phyloP scores from a whole-genome alignment of 2,329 filamentous ascomycete species.

The Colletotrichum gloeosporioides region DNA sequence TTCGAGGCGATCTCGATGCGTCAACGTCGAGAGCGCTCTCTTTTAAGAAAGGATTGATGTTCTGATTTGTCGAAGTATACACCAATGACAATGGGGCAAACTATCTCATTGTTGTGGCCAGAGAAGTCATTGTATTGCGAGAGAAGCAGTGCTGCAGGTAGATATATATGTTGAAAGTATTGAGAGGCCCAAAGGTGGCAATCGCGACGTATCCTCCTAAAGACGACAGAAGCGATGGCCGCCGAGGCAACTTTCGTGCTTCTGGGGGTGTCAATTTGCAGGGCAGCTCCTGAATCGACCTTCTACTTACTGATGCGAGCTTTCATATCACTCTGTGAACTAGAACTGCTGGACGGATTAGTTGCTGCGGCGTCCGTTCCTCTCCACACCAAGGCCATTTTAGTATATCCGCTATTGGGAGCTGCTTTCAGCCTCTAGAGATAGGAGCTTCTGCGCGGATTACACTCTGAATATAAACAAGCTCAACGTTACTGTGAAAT shows the following conservation, averaged over 20 bases:
- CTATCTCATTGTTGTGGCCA: not conserved
- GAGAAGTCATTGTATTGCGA: not conserved
- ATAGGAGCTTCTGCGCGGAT: not conserved
- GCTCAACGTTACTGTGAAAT: not conserved
- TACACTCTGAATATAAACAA: not conserved
- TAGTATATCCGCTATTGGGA: not conserved
- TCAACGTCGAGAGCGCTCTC: not conserved
- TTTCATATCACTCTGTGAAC: not conserved
- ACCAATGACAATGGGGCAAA: not conserved
- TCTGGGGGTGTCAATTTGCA: not conserved
- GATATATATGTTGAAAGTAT: not conserved
- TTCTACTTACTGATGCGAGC: not conserved
- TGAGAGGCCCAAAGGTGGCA: accelerated
- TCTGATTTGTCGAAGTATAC: not conserved
- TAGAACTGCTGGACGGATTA: not conserved
- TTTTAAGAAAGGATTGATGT: not conserved
- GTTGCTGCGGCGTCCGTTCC: accelerated
- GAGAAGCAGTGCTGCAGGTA: not conserved
- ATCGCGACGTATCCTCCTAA: not conserved
- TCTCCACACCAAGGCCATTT: not conserved
- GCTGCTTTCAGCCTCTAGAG: not conserved
- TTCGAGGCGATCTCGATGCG: not conserved
- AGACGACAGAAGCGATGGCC: not conserved
- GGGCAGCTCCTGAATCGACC: not conserved
- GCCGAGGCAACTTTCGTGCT: not conserved